Evolutionary conservation across 2,329 filamentous ascomycete species (phyloP).

Genomic region (Sphaerulina musiva): DNA sequence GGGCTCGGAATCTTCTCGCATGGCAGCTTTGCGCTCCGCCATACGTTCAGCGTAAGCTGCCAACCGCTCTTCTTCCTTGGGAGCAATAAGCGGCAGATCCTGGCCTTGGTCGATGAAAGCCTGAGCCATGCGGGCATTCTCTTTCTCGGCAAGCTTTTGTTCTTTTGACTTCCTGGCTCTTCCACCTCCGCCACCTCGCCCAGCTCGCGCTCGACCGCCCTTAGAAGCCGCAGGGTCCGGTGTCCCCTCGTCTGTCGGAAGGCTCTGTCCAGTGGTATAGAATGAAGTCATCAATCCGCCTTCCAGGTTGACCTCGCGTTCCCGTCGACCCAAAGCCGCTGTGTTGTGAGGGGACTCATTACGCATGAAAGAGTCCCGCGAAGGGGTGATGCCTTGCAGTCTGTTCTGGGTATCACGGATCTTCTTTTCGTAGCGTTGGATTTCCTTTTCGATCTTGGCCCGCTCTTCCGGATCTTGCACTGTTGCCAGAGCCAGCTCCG

Average conservation of each 20-base stretch:
- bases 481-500: slow-evolving; percentile 68
- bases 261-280: slow-evolving; percentile 40
- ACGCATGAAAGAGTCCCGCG: slow-evolving; percentile 58
- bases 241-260: slow-evolving; percentile 24
- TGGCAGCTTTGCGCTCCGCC: slow-evolving; percentile 5
- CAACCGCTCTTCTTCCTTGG: slow-evolving; percentile 51
- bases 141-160: slow-evolving; percentile 62
- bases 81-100: slow-evolving; percentile 57
- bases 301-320: slow-evolving; percentile 65
- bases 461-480: slow-evolving; percentile 77
- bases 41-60: slow-evolving; percentile 32
- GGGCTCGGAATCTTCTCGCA: slow-evolving; percentile 36
- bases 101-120: slow-evolving; percentile 74
- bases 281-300: slow-evolving; percentile 81
- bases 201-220: slow-evolving; percentile 45
- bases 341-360: slow-evolving; percentile 53
- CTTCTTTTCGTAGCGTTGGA: slow-evolving; percentile 86
- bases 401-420: slow-evolving; percentile 83
- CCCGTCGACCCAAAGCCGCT: slow-evolving; percentile 26
- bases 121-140: slow-evolving; percentile 79
- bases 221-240: slow-evolving; percentile 24
- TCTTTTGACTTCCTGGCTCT: slow-evolving; percentile 83
- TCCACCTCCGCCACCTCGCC: slow-evolving; percentile 35
- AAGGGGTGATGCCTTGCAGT: slow-evolving; percentile 70
- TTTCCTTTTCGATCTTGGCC: slow-evolving; percentile 73